A percentile compares a stretch with the other conserved stretches of the same genome.
Conservation (phyloP, 305 asterid genomes). For the Fraxinus ornus region DNA sequence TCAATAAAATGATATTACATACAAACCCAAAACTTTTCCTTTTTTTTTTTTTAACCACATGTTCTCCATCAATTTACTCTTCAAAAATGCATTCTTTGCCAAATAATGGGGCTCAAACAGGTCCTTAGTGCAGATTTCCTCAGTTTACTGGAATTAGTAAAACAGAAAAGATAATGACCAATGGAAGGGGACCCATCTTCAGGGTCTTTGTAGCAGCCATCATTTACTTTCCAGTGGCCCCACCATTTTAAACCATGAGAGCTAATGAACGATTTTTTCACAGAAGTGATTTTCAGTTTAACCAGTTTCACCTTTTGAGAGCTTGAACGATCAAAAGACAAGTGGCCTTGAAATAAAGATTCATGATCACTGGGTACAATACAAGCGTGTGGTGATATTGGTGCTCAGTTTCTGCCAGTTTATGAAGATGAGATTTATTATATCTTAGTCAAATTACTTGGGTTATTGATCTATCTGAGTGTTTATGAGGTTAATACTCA, state of each 20-base stretch:
- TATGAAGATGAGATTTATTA: not conserved
- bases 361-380: not conserved
- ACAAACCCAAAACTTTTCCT: too few relatives aligned
- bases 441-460: not conserved
- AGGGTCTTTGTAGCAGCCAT: not conserved
- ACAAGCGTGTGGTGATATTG: not conserved
- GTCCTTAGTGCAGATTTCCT: not conserved
- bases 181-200: not conserved
- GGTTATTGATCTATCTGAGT: not conserved
- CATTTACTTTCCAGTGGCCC: not conserved
- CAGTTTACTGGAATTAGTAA: not conserved
- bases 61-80: too few relatives aligned
- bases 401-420: not conserved
- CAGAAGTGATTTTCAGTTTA: not conserved
- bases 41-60: too few relatives aligned
- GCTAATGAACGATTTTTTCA: not conserved
- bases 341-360: not conserved
- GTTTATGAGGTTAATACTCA: not conserved
- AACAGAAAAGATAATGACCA: not conserved
- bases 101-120: too few relatives aligned
- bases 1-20: too few relatives aligned
- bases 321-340: not conserved
- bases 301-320: not conserved
- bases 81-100: too few relatives aligned
- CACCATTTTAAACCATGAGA: not conserved